Conservation (phyloP, 805 yeast genomes). For the Ogataea pignaliae region DNA sequence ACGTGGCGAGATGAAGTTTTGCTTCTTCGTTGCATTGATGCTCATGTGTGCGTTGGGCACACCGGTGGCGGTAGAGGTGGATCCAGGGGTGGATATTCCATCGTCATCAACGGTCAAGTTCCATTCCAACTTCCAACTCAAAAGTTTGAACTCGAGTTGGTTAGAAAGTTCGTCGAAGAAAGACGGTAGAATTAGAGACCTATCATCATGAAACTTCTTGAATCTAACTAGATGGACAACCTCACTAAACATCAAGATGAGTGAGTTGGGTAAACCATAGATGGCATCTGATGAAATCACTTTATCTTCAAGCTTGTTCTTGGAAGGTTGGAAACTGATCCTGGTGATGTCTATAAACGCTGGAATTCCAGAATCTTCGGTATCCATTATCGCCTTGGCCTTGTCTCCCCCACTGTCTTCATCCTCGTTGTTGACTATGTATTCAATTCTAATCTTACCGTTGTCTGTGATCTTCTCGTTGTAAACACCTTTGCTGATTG, state of each 20-base stretch:
- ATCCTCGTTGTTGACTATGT: constrained; percentile 31
- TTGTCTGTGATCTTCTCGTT: constrained; percentile 40
- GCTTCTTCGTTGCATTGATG: constrained; percentile 1
- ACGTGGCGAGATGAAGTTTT: constrained; percentile 43
- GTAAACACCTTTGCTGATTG: constrained; percentile 29
- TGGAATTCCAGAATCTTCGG: constrained; percentile 24
- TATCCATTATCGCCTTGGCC: constrained; percentile 2
- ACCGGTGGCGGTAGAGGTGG: background rate
- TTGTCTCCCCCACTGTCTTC: constrained; percentile 5
- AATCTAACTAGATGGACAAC: constrained; percentile 64
- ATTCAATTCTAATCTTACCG: constrained; percentile 47
- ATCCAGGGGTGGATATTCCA: constrained; percentile 3
- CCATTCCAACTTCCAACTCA: constrained; percentile 77
- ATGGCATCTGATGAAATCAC: constrained; percentile 72
- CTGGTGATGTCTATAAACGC: constrained; percentile 41
- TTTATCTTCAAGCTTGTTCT: constrained; percentile 46
- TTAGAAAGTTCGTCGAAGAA: constrained; percentile 31
- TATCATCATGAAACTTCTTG: constrained; percentile 47
- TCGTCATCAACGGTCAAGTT: constrained; percentile 37
- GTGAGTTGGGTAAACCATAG: constrained; percentile 80
- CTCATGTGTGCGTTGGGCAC: background rate
- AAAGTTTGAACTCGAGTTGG: constrained; percentile 46
- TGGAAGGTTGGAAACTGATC: constrained; percentile 34
- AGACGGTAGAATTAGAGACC: constrained; percentile 28
- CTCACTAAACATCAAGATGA: constrained; percentile 67